These are phyloP conservation scores for Prunus kanzakura DNA, from an alignment of 306 rosid species.

Conservation along the genomic window DNA sequence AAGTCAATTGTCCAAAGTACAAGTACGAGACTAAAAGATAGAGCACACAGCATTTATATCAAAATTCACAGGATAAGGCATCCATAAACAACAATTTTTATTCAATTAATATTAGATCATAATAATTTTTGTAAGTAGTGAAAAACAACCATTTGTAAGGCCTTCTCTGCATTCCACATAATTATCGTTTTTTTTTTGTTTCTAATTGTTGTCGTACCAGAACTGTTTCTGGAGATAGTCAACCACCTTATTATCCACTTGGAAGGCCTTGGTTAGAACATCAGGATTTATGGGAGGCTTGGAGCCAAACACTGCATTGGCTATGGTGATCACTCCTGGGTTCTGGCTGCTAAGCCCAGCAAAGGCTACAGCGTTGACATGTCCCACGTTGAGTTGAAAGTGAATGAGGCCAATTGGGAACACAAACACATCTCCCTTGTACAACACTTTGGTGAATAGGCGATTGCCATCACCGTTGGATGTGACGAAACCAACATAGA, in stretches of 20 bases:
- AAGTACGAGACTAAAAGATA: too few relatives aligned
- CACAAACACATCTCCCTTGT: background rate
- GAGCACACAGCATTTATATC: background rate
- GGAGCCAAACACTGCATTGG: background rate
- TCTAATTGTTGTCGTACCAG: background rate
- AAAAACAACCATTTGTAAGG: background rate
- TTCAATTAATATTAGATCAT: background rate
- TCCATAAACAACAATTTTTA: background rate
- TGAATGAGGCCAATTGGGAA: background rate
- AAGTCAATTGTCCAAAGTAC: too few relatives aligned
- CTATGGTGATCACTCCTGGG: constrained; percentile 2
- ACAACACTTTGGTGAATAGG: background rate
- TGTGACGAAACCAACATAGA: background rate
- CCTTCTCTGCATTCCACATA: background rate
- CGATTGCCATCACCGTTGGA: background rate
- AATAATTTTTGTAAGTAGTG: background rate
- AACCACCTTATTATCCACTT: background rate
- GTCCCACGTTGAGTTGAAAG: background rate
- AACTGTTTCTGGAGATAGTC: background rate
- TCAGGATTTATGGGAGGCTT: background rate
- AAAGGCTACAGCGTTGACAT: background rate
- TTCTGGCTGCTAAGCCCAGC: background rate
- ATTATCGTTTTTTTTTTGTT: background rate
- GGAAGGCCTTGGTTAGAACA: constrained; percentile 6
- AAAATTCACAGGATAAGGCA: background rate